A percentile compares a stretch with the other conserved stretches of the same genome.
Evolutionary conservation across 2,329 filamentous ascomycete species (phyloP).

Genomic region (Trichoderma sp.): DNA sequence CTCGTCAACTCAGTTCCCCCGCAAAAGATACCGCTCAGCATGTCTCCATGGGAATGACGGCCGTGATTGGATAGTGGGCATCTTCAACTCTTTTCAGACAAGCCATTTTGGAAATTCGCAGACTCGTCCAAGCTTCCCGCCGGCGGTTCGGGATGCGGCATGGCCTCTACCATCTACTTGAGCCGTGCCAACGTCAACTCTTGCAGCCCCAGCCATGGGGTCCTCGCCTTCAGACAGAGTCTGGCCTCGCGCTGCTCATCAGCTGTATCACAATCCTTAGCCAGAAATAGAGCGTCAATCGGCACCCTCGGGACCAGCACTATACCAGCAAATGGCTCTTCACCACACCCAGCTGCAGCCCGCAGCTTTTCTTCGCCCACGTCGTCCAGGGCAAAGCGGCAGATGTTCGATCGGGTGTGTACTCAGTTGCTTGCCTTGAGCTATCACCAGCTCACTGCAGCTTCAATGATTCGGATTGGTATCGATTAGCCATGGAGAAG

Average conservation of each 20-base stretch:
- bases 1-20: background rate
- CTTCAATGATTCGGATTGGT: background rate
- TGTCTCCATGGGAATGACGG: constrained; percentile 1
- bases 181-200: constrained; percentile 46
- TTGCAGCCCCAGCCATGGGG: constrained; percentile 35
- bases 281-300: background rate
- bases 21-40: background rate
- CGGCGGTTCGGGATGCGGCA: constrained; percentile 26
- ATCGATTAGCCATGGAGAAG: background rate
- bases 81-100: background rate
- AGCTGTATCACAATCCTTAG: background rate
- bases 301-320: background rate
- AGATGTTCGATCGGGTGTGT: constrained; percentile 39
- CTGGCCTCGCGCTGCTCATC: background rate
- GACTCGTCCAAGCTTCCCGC: constrained; percentile 3
- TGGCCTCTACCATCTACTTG: constrained; percentile 45
- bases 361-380: constrained; percentile 39
- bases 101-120: background rate
- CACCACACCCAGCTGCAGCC: constrained; percentile 28
- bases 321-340: constrained; percentile 11
- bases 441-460: background rate
- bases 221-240: background rate
- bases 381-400: constrained; percentile 38
- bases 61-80: background rate
- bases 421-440: background rate